Conservation (phyloP, 129 eudicot species). For the Kitagawia praeruptora region DNA sequence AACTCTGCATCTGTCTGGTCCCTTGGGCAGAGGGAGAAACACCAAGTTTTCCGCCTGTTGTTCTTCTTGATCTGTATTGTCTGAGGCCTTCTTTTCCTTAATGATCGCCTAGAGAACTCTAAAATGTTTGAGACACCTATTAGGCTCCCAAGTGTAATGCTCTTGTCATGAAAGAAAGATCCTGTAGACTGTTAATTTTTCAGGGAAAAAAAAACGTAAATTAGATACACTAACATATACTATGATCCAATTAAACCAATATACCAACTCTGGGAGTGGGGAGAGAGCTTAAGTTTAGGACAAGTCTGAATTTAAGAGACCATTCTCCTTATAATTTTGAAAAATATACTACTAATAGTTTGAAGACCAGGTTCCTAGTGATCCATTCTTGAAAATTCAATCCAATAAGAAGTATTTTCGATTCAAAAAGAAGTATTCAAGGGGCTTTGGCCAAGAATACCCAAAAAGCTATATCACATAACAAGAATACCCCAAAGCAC, state of each 20-base stretch:
- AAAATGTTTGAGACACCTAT: slow-evolving; percentile 55
- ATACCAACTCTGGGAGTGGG: background rate
- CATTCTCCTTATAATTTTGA: background rate
- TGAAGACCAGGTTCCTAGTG: background rate
- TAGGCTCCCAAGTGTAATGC: slow-evolving; percentile 64
- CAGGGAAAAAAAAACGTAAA: background rate
- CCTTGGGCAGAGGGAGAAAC: slow-evolving; percentile 54
- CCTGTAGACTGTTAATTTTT: slow-evolving; percentile 43
- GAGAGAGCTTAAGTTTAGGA: background rate
- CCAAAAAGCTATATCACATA: no score
- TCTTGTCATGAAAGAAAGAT: slow-evolving; percentile 62
- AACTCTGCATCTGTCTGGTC: slow-evolving; percentile 37
- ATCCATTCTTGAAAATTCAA: background rate
- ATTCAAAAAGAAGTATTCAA: no score
- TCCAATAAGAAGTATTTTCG: background rate
- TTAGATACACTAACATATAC: background rate
- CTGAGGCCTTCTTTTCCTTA: slow-evolving; percentile 34
- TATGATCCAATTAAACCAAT: background rate
- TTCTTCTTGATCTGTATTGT: slow-evolving; percentile 23
- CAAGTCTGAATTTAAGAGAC: background rate
- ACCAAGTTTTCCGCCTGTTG: slow-evolving; percentile 36
- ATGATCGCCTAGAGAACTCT: slow-evolving; percentile 61
- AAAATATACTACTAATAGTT: background rate
- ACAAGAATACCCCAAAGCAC: no score
- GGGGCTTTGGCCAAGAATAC: no score